phyloP scores from a whole-genome alignment of 1,284 basidiomycete species.

The Pseudozyma thailandica region DNA sequence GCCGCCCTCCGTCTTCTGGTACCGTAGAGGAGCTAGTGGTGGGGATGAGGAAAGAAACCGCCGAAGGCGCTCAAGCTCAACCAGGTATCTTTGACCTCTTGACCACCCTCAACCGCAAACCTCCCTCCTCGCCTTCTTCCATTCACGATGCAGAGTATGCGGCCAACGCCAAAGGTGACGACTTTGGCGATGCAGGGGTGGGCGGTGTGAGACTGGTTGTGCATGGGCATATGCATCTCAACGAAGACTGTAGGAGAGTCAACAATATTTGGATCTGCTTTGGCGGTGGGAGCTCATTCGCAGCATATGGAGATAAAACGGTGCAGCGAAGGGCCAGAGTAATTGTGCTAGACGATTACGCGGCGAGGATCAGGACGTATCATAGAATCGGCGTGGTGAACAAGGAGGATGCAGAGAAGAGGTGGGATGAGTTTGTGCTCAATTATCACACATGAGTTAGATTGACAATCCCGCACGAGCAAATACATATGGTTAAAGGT shows the following conservation, averaged over 20 bases:
- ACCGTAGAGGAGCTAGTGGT: slow-evolving; percentile 20
- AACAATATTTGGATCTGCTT: slow-evolving; percentile 93
- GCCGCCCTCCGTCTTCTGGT: not conserved
- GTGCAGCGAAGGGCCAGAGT: slow-evolving; percentile 47
- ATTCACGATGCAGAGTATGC: not conserved
- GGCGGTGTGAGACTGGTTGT: slow-evolving; percentile 45
- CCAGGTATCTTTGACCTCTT: slow-evolving; percentile 61
- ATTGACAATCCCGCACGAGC: no score
- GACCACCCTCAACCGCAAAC: slow-evolving; percentile 16
- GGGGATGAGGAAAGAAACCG: slow-evolving; percentile 50
- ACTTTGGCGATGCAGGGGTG: no score
- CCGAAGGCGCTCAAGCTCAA: slow-evolving; percentile 49
- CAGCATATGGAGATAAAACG: slow-evolving; percentile 44
- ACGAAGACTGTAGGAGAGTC: slow-evolving; percentile 84
- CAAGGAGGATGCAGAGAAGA: not conserved
- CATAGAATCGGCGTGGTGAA: slow-evolving; percentile 76
- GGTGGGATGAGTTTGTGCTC: slow-evolving; percentile 36
- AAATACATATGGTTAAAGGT: no score
- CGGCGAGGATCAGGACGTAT: slow-evolving; percentile 87
- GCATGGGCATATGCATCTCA: slow-evolving; percentile 63
- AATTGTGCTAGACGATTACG: slow-evolving; percentile 73
- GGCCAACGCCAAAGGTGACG: no score
- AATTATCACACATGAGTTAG: slow-evolving; percentile 6
- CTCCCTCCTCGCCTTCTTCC: not conserved
- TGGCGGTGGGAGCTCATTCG: slow-evolving; percentile 77